Base-by-base conservation (phyloP, 495 filamentous ascomycete species). In the Aspergillus nidulans region DNA sequence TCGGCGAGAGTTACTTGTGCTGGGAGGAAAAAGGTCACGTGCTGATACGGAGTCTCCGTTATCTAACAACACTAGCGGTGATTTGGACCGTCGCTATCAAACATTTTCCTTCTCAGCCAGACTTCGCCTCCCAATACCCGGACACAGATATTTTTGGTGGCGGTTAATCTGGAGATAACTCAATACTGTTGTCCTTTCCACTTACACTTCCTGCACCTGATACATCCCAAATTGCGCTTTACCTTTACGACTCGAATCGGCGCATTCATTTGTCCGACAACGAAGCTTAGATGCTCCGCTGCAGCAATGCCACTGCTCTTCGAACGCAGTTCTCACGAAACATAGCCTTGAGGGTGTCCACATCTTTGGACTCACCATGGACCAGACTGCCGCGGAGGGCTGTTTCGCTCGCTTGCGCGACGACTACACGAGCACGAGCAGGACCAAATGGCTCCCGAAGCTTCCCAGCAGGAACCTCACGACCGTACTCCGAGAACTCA, bases 241-340 rank as follows among this genome's bases (percentile, higher is more conserved):
- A 34, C 30, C 30, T 12, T 12, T 9, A 28, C 26, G 9, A 28
- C 9, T 28, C 4, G 26, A 34, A 34, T 12, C 30, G 30, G 9
- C 30, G 30, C 30, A 34, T 34, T 13, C 30, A 34, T 7, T 34
- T 34, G 30, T 13, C 9, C 30, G 30, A 34, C 30, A 12, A 13
- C 30, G 9, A 34, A 34, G 30, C 30, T 39, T 52, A 61, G 49
- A 65, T 66, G 63, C 60, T 66, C 57, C 60, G 63, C 34, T 56
- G 56, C 45, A 56, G 42, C 51, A 56, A 66, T 66, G 57, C 48
- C 28, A 41, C 46, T 46, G 53, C 60, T 38, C 43, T 66, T 26
- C 57, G 53, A 47, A 46, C 53, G 49, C 51, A 41, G 34, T 46
- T 58, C n/a, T 43, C 36, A 8, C 51, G 21, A 34, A 24, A 45